Evolutionary conservation across 306 rosid species (phyloP).

Genomic region (Crotalaria pallida): DNA sequence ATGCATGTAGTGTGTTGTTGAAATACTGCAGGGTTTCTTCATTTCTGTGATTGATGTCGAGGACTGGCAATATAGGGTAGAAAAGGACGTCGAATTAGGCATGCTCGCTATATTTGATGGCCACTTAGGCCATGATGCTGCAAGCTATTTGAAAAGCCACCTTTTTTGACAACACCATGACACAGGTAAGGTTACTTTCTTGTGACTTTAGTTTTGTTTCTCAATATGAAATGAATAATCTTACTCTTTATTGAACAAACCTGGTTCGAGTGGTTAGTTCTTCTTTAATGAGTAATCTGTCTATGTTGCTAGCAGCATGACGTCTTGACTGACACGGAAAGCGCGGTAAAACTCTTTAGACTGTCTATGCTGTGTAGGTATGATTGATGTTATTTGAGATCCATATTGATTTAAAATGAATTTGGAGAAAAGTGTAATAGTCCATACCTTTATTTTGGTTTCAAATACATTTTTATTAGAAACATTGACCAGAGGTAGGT

Average conservation of each 20-base stretch:
- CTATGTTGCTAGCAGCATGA: slow-evolving; percentile 40
- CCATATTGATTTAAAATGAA: background rate
- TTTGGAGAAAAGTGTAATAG: background rate
- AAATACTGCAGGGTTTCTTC: no score
- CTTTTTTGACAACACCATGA: slow-evolving; percentile 53
- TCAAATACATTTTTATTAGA: background rate
- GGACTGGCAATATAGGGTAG: slow-evolving; percentile 38
- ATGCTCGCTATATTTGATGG: slow-evolving; percentile 74
- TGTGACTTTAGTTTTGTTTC: no score
- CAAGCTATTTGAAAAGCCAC: slow-evolving; percentile 53
- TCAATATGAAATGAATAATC: no score
- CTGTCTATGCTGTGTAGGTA: no score
- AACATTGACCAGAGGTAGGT: background rate
- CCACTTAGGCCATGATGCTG: slow-evolving; percentile 64
- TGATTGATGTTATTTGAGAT: background rate
- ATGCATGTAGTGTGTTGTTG: no score
- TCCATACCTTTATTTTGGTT: background rate
- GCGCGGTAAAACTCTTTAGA: slow-evolving; percentile 25
- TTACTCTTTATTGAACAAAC: background rate
- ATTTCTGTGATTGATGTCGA: no score
- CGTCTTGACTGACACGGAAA: slow-evolving; percentile 47
- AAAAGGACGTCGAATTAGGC: slow-evolving; percentile 44
- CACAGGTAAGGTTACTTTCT: slow-evolving; percentile 29
- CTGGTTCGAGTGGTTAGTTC: background rate
- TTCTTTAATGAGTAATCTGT: slow-evolving; percentile 2